Evolutionary conservation across 2,329 filamentous ascomycete species (phyloP).

Genomic region (Alternaria atra): DNA sequence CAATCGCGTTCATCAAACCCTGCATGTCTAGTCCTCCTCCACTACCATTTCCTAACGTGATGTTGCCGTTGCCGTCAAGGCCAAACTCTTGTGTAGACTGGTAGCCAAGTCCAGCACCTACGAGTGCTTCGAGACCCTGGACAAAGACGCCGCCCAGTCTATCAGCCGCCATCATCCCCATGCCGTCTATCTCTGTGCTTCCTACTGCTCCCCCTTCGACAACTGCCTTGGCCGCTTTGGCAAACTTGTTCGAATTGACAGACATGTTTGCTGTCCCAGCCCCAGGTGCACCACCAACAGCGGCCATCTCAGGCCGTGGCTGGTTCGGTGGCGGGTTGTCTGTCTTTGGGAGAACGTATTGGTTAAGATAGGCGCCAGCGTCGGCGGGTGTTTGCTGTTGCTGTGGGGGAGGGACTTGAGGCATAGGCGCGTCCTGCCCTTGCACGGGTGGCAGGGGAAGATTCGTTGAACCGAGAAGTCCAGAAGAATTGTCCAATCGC

Average conservation of each 20-base stretch:
- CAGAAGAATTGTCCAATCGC: slow-evolving; percentile 34
- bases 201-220: slow-evolving; percentile 45
- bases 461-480: slow-evolving; percentile 32
- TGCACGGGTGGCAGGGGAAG: slow-evolving; percentile 38
- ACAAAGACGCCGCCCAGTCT: slow-evolving; percentile 47
- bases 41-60: slow-evolving; percentile 21
- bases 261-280: slow-evolving; percentile 42
- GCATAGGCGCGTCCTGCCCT: slow-evolving; percentile 24
- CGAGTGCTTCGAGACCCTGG: slow-evolving; percentile 47
- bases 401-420: slow-evolving; percentile 25
- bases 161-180: slow-evolving; percentile 47
- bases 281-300: slow-evolving; percentile 46
- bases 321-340: slow-evolving; percentile 45
- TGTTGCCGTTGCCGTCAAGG: slow-evolving; percentile 35
- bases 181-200: slow-evolving; percentile 44
- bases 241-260: slow-evolving; percentile 43
- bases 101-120: slow-evolving; percentile 44
- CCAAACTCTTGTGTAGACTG: slow-evolving; percentile 32
- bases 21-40: slow-evolving; percentile 32
- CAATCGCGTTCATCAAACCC: slow-evolving; percentile 32
- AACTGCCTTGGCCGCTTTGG: slow-evolving; percentile 46
- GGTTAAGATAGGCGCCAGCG: slow-evolving; percentile 46
- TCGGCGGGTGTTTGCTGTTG: slow-evolving; percentile 46
- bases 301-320: slow-evolving; percentile 47
- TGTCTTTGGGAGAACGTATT: slow-evolving; percentile 49